phyloP scores from a whole-genome alignment of 1,284 basidiomycete genomes.

The Gastroboletus turbinatus region DNA sequence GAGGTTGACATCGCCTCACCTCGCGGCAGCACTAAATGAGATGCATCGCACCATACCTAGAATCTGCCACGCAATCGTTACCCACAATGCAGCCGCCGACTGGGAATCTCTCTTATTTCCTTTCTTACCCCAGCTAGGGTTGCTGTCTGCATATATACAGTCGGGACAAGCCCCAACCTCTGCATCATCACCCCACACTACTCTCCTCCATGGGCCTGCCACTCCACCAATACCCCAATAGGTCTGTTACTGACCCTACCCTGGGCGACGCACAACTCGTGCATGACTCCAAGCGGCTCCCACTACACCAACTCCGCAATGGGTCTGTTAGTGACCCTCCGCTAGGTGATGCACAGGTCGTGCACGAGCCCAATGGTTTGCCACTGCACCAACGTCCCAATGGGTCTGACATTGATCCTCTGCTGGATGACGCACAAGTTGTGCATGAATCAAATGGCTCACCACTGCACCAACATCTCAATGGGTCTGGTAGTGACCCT shows the following conservation, averaged over 20 bases:
- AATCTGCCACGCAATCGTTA: constrained; percentile 6
- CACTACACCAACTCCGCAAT: constrained; percentile 33
- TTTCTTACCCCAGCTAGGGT: neutral
- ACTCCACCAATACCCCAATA: constrained; percentile 33
- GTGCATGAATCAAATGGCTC: neutral
- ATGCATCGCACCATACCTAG: constrained; percentile 21
- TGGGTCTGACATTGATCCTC: neutral
- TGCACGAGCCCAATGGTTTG: constrained; percentile 17
- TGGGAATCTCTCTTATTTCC: neutral
- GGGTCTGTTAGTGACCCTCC: too few relatives aligned
- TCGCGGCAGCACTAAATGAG: too few relatives aligned
- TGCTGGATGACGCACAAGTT: neutral
- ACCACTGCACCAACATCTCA: constrained; percentile 9
- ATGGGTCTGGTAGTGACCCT: too few relatives aligned
- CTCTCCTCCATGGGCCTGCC: constrained; percentile 34
- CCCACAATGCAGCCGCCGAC: neutral
- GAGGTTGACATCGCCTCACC: too few relatives aligned
- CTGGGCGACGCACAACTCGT: neutral
- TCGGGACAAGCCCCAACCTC: neutral
- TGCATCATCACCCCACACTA: neutral
- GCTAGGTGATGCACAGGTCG: neutral
- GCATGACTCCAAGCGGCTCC: too few relatives aligned
- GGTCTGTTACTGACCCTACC: constrained; percentile 3
- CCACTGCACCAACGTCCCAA: constrained; percentile 33
- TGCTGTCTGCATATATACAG: constrained; percentile 6